Base-by-base conservation (phyloP, 2,329 filamentous ascomycete genomes). In the Arthrobotrys iridis region DNA sequence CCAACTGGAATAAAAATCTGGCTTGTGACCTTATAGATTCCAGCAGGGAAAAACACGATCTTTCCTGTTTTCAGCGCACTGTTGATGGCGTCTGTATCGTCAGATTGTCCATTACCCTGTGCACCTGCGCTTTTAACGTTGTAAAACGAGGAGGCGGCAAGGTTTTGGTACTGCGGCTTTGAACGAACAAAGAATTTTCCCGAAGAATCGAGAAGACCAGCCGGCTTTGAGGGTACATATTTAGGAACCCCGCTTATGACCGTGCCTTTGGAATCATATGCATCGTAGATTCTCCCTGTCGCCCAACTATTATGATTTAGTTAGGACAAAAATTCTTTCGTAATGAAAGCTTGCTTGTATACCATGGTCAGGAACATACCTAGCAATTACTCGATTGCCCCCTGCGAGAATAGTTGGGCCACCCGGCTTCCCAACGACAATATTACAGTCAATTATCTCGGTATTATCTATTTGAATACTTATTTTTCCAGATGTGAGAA, bases 21-120 rank as follows among this genome's bases (percentile, higher is more conserved):
- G 10, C 78, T 79, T 0, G 83, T 86, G 15, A 87, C 82, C 48
- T 81, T 82, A 81, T 89, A 89, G 5, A 85, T 81, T 57, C 88
- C 88, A 1, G 76, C 24, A 1, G 60, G 68, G 41, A 73, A 45
- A 77, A 81, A 85, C 0, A 82, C 76, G 58, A 89, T 83, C 74
- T 86, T 84, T 26, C 82, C 96, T 0, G 87, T 81, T 81, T 11
- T 96, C 85, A 78, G 98, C 2, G 60, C 86, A 64, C 87, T 86
- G 82, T 97, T 93, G 80, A 99, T 90, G 13, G 90, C 91, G 3
- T 86, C 87, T n/a, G 93, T 97, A 80, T 98, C 95, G 79, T 98
- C 94, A 0, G 92, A 92, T 24, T 84, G 82, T 59, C 94, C 95
- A 80, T 99, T 93, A 79, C 95, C 95, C 83, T 89, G 91, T 79